A percentile compares a stretch with the other conserved stretches of the same genome.
These are phyloP conservation scores for Tylopilus intermedius DNA, from an alignment of 768 basidiomycete genomes.

Conservation along the genomic window DNA sequence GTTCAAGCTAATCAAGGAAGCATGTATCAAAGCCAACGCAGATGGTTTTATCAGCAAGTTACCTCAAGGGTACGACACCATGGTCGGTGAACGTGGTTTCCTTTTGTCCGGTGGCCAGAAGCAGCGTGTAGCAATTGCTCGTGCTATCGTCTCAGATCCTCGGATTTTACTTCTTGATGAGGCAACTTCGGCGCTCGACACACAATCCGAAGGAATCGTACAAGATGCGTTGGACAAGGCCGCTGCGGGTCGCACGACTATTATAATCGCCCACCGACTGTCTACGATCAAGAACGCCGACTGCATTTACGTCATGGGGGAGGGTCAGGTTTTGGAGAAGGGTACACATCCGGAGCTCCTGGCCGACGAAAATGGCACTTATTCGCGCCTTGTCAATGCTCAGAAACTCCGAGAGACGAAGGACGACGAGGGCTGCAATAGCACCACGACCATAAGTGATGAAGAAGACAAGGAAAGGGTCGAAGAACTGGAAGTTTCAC, in stretches of 20 bases:
- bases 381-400: constrained; percentile 70
- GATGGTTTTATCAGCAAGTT: constrained; percentile 83
- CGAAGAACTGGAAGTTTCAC: constrained; percentile 55
- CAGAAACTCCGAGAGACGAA: constrained; percentile 68
- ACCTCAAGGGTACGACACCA: constrained; percentile 76
- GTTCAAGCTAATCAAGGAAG: constrained; percentile 71
- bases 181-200: constrained; percentile 85
- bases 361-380: constrained; percentile 55
- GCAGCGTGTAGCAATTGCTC: constrained; percentile 86
- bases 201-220: constrained; percentile 81
- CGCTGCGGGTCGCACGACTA: constrained; percentile 69
- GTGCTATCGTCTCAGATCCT: constrained; percentile 81
- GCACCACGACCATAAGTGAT: constrained; percentile 12
- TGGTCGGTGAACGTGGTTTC: constrained; percentile 88
- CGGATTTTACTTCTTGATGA: constrained; percentile 85
- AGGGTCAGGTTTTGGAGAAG: constrained; percentile 72
- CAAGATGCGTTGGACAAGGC: constrained; percentile 90
- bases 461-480: constrained; percentile 54
- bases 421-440: constrained; percentile 17
- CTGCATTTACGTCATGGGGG: constrained; percentile 85
- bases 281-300: constrained; percentile 85
- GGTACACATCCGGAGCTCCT: constrained; percentile 76
- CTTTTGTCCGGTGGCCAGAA: constrained; percentile 83
- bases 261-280: constrained; percentile 75
- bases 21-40: constrained; percentile 85